Percentiles rank a stretch among this genome's conserved stretches.
Evolutionary conservation across 1,139 yeast species (phyloP).

Genomic region (Candida freyschussii): DNA sequence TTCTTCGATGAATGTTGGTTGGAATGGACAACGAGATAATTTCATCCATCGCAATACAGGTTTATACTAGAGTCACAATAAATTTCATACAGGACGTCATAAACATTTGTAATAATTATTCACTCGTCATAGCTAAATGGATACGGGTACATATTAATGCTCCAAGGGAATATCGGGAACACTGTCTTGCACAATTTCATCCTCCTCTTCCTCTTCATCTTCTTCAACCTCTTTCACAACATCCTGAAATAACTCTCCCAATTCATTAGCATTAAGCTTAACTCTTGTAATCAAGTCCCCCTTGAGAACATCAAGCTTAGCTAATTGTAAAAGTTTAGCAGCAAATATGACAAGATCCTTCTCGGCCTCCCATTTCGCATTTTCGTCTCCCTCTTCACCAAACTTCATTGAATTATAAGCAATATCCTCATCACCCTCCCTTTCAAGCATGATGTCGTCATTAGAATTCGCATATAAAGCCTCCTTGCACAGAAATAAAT

Average conservation of each 20-base stretch:
- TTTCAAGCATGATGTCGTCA: conserved; percentile 39
- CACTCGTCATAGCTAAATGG: no score
- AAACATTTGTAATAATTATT: no score
- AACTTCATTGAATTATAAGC: conserved; percentile 38
- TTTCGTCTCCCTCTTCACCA: conserved; percentile 27
- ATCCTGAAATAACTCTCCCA: conserved; percentile 38
- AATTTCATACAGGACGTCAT: no score
- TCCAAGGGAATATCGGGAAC: conserved; percentile 17
- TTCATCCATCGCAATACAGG: no score
- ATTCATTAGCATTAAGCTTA: conserved; percentile 39
- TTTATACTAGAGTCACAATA: conserved; percentile 1
- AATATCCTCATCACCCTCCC: conserved; percentile 56
- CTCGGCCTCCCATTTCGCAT: conserved; percentile 34
- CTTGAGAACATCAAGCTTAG: conserved; percentile 38
- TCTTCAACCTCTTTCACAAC: conserved; percentile 25
- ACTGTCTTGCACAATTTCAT: conserved; percentile 5
- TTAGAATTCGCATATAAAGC: conserved; percentile 30
- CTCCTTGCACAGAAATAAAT: conserved; percentile 30
- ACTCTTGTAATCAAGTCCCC: conserved; percentile 37
- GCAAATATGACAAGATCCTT: conserved; percentile 46
- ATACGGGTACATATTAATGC: no score
- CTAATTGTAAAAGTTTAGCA: conserved; percentile 45
- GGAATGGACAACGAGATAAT: no score
- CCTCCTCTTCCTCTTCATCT: conserved; percentile 4
- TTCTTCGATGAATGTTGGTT: conserved; percentile 49